Percentiles rank a stretch among this genome's conserved stretches.
Evolutionary conservation across 108 stramenopile genomes (phyloP).

Genomic region (Nannochloropsis oceanica): DNA sequence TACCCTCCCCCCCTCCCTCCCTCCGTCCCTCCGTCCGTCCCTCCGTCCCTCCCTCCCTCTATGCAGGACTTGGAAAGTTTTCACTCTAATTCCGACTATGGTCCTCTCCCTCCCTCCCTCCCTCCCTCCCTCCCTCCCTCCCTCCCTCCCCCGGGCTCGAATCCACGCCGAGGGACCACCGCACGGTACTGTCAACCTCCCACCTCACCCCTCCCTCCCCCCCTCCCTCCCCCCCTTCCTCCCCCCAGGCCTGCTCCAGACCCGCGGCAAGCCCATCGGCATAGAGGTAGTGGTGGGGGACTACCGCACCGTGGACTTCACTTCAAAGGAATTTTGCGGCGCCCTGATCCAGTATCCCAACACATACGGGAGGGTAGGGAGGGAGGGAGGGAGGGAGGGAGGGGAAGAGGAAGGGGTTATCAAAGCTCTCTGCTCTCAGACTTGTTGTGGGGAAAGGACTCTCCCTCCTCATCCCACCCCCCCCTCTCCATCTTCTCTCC

Average conservation of each 20-base stretch:
- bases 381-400: not conserved
- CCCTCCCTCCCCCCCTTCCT: not conserved
- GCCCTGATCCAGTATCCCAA: conserved; percentile 97
- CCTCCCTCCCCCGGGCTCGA: too few relatives aligned
- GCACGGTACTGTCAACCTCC: too few relatives aligned
- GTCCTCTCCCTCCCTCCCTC: too few relatives aligned
- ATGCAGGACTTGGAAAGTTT: too few relatives aligned
- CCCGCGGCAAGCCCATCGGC: conserved; percentile 70
- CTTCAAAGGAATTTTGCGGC: conserved; percentile 64
- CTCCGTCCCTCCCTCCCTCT: too few relatives aligned
- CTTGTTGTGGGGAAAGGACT: not conserved
- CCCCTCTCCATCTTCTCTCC: not conserved
- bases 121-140: too few relatives aligned
- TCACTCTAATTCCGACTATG: too few relatives aligned
- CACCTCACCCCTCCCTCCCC: not conserved
- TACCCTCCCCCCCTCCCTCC: too few relatives aligned
- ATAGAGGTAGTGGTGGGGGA: conserved; percentile 77
- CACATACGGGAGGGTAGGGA: conserved; percentile 58
- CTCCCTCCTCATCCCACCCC: not conserved
- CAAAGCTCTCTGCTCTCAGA: too few relatives aligned
- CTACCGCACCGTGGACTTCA: conserved; percentile 55
- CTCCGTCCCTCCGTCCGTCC: too few relatives aligned
- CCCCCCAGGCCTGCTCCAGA: conserved; percentile 40
- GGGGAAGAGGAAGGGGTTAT: not conserved
- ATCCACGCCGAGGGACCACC: too few relatives aligned